Base-by-base conservation (phyloP, 1,284 basidiomycete species). In the Pholiota adiposa region DNA sequence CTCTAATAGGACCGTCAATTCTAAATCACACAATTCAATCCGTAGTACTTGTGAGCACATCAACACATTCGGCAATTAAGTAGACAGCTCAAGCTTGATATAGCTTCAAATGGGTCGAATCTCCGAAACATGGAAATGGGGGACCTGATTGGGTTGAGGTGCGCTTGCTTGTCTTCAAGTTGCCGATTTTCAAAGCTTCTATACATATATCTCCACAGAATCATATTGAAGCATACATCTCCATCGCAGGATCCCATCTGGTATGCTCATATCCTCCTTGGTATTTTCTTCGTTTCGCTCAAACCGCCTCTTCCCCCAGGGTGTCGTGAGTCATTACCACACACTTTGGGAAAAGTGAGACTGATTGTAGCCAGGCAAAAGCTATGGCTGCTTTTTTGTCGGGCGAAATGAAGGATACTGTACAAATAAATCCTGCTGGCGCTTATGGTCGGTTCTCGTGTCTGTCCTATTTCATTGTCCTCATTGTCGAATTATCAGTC, bases 21-120 rank as follows among this genome's bases (percentile, higher is more conserved):
- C 58, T 68, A 21, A 65, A 36, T 40, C 11, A 51, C 11, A 51
- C 21, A 25, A 18, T 50, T 0, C 21, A 23, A 6, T 54, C 51
- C 60, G 2, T 64, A 89, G 88, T 89, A 90, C 67, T 89, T 90
- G 88, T 89, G 70, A 70, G 85, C 76, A 25, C 52, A 23, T 14
- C 54, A 14, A 33, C 38, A 5, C 43, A 25, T 50, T 21, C 25
- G 36, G 18, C 25, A 25, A 14, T 44, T 38, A 6, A 31, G 18
- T 4, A 27, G 11, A 51, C 19, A 29, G n/a, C 27, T 25, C 31
- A 31, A 60, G 16, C 58, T 48, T 12, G 11, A 16, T 55, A 1
- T 61, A 95, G 93, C 72, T 83, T 95, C 69, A 98, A 98, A 79
- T 98, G 97, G 97, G 96, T 97, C 0, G 97, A 99, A 75, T 90